These are phyloP conservation scores for Candida silvicultrix DNA, from an alignment of 805 yeast species.

Conservation along the genomic window DNA sequence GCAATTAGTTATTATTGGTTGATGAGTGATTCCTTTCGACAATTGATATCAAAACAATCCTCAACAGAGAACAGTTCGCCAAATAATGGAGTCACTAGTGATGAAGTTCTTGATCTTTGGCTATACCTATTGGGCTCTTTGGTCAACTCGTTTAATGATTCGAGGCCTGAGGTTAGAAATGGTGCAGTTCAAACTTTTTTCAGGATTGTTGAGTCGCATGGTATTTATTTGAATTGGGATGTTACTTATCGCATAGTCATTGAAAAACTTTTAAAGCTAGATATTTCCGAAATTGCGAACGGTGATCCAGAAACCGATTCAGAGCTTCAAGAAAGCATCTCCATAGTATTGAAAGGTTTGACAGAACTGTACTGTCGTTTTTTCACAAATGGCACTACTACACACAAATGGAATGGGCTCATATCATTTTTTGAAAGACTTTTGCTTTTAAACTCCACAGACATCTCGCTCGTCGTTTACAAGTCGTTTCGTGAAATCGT, in stretches of 20 bases:
- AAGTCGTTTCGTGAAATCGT: conserved; percentile 45
- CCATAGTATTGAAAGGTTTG: conserved; percentile 59
- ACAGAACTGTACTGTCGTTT: conserved; percentile 54
- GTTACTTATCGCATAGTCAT: conserved; percentile 61
- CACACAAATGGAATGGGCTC: conserved; percentile 50
- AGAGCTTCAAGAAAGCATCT: conserved; percentile 57
- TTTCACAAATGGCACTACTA: conserved; percentile 29
- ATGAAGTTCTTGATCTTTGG: conserved; percentile 45
- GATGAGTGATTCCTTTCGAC: conserved; percentile 68
- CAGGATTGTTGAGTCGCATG: conserved; percentile 72
- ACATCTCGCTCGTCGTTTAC: conserved; percentile 50
- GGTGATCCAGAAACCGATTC: conserved; percentile 23
- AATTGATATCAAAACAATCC: neutral
- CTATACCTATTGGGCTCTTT: conserved; percentile 55
- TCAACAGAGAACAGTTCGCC: conserved; percentile 4
- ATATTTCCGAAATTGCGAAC: conserved; percentile 10
- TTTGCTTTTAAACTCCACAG: conserved; percentile 38
- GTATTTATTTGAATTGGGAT: conserved; percentile 57
- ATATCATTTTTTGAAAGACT: conserved; percentile 40
- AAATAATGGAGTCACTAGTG: conserved; percentile 14
- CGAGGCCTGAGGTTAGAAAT: conserved; percentile 75
- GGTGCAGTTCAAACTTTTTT: conserved; percentile 89
- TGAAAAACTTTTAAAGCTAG: conserved; percentile 35
- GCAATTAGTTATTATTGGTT: conserved; percentile 91
- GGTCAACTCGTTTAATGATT: conserved; percentile 56